Evolutionary conservation across 345 rosid species (phyloP), one percentile per base, ranked within the genome.

Genomic region (Populus tremula): DNA sequence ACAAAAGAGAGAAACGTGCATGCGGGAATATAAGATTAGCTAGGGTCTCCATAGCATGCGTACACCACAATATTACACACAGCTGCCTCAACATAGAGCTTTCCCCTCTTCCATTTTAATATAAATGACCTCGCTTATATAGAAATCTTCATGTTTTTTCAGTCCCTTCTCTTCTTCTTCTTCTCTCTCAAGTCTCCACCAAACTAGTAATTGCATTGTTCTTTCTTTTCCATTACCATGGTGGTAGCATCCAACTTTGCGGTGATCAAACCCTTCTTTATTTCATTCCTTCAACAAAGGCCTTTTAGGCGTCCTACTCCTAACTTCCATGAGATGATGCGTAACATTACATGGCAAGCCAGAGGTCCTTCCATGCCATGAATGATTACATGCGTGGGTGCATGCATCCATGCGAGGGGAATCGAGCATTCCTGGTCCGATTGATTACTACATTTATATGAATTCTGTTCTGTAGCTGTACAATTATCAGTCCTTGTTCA

Each of bases 391-490:
- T 35, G 49, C 9, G 8, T 35, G 45, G 63, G 67, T 12, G 27
- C n/a, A 53, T 12, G 27, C n/a, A 53, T 83, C 64, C 77, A 73
- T 81, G 75, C 35, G 77, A 78, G 89, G 86, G 88, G 89, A 88
- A 88, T 87, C 85, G 73, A 85, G 91, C 82, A 21, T 68, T 84
- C 73, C 83, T 87, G 91, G 91, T 89, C 91, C 91, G 91, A 89
- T 12, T 13, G 0, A 6, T 50, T 20, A 14, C 35, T 54, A 47
- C 18, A n/a, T 25, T 8, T 64, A 47, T 38, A 0, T 73, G n/a
- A 43, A 53, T 72, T 21, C 29, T 23, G 25, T 20, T 54, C 59
- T 35, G 7, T 13, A 16, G 35, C 27, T 54, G 43, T 36, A 35
- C n/a, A 31, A 73, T 59, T 38, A 8, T 31, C 67, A 1, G 64